phyloP scores from a whole-genome alignment of 2,329 filamentous ascomycete species.

The Alternaria triticina region DNA sequence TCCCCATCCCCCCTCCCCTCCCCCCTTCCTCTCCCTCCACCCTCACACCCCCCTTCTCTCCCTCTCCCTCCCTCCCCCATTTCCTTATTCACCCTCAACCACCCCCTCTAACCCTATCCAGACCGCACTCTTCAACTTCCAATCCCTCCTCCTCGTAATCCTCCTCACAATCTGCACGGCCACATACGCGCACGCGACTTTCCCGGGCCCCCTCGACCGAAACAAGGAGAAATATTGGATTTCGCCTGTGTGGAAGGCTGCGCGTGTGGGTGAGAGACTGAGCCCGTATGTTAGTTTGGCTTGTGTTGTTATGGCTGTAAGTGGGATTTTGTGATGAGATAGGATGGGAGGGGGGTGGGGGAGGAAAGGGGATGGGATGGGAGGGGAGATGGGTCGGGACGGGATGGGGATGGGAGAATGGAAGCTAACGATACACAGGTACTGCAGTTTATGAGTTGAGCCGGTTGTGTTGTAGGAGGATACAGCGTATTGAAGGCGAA shows the following conservation, averaged over 20 bases:
- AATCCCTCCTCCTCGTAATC: slow-evolving; percentile 91
- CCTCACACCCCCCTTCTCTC: too few species aligned
- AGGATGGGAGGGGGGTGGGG: background rate
- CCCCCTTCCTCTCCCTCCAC: slow-evolving; percentile 4
- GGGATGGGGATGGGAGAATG: background rate
- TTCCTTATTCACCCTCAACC: too few species aligned
- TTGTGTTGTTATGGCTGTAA: slow-evolving; percentile 90
- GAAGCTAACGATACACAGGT: slow-evolving; percentile 18
- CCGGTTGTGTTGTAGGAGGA: background rate
- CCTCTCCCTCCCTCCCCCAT: too few species aligned
- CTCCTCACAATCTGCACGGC: slow-evolving; percentile 96
- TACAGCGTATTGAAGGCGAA: background rate
- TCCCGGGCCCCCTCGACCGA: slow-evolving; percentile 87
- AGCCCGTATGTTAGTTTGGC: slow-evolving; percentile 96
- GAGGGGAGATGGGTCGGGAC: background rate
- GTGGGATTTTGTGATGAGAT: background rate
- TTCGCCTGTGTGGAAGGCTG: slow-evolving; percentile 95
- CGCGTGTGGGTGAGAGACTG: slow-evolving; percentile 87
- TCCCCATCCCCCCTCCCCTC: background rate
- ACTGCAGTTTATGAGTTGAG: slow-evolving; percentile 38
- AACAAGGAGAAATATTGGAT: slow-evolving; percentile 84
- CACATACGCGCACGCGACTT: slow-evolving; percentile 88
- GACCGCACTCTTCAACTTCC: slow-evolving; percentile 99
- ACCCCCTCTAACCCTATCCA: slow-evolving; percentile 51
- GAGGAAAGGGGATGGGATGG: background rate